phyloP scores from a whole-genome alignment of 495 filamentous ascomycete species.

The Talaromyces wortmannii region DNA sequence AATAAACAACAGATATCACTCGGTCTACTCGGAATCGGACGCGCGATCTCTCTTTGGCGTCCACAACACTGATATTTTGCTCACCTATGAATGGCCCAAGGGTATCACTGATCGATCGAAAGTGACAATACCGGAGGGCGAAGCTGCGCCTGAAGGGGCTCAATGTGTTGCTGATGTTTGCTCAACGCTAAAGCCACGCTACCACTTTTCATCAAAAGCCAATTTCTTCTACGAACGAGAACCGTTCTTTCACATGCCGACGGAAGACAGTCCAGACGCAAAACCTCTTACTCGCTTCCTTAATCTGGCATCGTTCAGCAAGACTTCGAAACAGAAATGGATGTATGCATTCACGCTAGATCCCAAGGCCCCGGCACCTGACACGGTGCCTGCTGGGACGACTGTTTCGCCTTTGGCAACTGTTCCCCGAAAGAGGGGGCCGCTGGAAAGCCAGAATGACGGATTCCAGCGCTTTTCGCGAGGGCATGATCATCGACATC shows the following conservation, averaged over 20 bases:
- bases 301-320: conserved; percentile 71
- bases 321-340: conserved; percentile 68
- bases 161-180: conserved; percentile 69
- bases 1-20: conserved; percentile 56
- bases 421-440: conserved; percentile 51
- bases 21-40: conserved; percentile 70
- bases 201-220: conserved; percentile 73
- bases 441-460: conserved; percentile 40
- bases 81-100: conserved; percentile 82
- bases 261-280: conserved; percentile 41
- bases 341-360: conserved; percentile 85
- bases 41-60: conserved; percentile 65
- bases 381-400: conserved; percentile 55
- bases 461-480: conserved; percentile 55
- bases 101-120: conserved; percentile 57
- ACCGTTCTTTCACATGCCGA: conserved; percentile 74
- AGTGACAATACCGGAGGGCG: conserved; percentile 36
- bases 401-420: conserved; percentile 64
- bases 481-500: conserved; percentile 31
- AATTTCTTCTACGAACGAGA: conserved; percentile 80
- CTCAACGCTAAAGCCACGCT: conserved; percentile 69
- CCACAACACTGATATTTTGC: conserved; percentile 71
- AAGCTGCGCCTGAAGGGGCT: conserved; percentile 27
- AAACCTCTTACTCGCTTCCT: conserved; percentile 77
- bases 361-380: conserved; percentile 47